Conservation (phyloP, 75 land plant species). For the Picea sitchensis region DNA sequence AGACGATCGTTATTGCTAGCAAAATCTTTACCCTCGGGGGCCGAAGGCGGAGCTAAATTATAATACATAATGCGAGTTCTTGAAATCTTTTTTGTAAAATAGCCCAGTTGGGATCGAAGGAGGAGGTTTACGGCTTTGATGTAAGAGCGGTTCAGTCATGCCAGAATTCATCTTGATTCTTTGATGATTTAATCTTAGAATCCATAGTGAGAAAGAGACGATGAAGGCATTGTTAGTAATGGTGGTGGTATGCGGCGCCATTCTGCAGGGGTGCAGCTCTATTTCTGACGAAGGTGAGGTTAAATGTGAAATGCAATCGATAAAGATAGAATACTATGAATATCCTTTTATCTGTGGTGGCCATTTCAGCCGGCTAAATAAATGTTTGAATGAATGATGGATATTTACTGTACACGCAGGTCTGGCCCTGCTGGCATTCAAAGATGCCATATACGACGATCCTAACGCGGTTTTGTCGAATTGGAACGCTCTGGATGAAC, state of each 20-base stretch:
- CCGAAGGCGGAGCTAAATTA: too few species aligned
- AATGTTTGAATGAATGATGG: neutral
- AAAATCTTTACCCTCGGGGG: too few species aligned
- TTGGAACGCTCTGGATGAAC: constrained; percentile 43
- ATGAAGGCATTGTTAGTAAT: neutral
- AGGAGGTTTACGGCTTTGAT: too few species aligned
- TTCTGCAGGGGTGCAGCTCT: neutral
- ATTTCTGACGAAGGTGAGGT: constrained; percentile 7
- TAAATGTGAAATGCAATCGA: neutral
- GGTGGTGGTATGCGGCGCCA: neutral
- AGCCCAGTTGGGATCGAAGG: too few species aligned
- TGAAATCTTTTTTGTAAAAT: too few species aligned
- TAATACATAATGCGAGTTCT: too few species aligned
- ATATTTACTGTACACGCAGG: neutral
- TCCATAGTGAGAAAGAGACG: neutral
- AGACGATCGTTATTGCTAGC: too few species aligned
- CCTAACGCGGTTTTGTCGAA: constrained; percentile 35
- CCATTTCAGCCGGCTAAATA: neutral
- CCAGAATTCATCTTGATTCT: too few species aligned
- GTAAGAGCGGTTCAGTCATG: too few species aligned
- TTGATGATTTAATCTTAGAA: neutral
- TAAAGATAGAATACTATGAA: too few species aligned
- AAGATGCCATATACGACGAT: constrained; percentile 47
- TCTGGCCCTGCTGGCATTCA: constrained; percentile 40
- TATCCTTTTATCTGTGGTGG: neutral